These are phyloP conservation scores for Closterium sp. DNA, from an alignment of 139 green algal genomes.

Conservation along the genomic window DNA sequence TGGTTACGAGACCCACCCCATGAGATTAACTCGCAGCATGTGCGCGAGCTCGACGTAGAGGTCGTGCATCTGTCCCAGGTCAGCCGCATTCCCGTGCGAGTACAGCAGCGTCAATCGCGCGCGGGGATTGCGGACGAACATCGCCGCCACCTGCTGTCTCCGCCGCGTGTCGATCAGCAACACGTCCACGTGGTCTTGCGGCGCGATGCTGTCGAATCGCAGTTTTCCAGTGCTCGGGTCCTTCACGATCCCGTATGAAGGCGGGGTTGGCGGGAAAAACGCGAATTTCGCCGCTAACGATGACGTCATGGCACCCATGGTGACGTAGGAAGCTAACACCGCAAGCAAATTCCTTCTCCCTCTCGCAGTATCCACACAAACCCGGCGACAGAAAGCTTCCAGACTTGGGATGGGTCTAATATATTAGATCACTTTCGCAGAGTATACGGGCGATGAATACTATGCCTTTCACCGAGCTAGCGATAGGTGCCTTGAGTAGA, in stretches of 20 bases:
- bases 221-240: conserved; percentile 25
- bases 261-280: conserved; percentile 81
- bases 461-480: neutral
- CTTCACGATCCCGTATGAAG: conserved; percentile 67
- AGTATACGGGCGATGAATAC: too few relatives aligned
- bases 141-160: conserved; percentile 57
- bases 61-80: conserved; percentile 88
- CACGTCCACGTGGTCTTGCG: conserved; percentile 41
- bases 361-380: too few relatives aligned
- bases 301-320: conserved; percentile 46
- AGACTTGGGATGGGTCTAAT: neutral
- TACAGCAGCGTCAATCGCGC: conserved; percentile 73
- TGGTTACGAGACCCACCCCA: conserved; percentile 52
- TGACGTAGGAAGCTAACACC: neutral
- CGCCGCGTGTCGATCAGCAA: conserved; percentile 42
- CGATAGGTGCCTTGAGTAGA: neutral
- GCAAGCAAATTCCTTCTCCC: neutral
- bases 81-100: conserved; percentile 90
- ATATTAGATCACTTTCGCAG: neutral
- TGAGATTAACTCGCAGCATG: conserved; percentile 73
- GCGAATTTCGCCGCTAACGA: conserved; percentile 54
- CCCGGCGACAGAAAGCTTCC: neutral
- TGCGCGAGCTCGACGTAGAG: conserved; percentile 70
- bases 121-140: conserved; percentile 55
- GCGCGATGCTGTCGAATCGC: conserved; percentile 35